These are phyloP conservation scores for Rubia peregrina DNA, from an alignment of 305 asterid genomes.

Conservation along the genomic window DNA sequence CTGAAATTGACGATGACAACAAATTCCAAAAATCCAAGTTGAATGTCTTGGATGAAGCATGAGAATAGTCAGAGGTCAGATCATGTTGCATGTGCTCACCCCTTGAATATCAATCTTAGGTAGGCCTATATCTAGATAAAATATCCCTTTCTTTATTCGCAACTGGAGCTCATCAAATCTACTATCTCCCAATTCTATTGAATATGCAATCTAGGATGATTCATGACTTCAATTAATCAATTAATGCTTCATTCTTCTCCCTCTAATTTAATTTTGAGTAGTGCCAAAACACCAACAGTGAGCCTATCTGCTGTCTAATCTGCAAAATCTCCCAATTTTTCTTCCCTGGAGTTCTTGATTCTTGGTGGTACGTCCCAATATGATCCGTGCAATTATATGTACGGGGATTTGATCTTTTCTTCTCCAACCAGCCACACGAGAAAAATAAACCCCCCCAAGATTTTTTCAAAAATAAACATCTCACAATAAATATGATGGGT, in stretches of 20 bases:
- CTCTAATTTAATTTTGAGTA: neutral
- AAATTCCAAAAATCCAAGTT: no score
- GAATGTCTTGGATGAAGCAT: neutral
- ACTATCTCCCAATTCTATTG: neutral
- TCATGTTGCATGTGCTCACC: slow-evolving; percentile 5
- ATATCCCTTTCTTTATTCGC: slow-evolving; percentile 8
- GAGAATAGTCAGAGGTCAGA: neutral
- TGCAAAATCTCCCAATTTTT: neutral
- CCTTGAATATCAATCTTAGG: slow-evolving; percentile 11
- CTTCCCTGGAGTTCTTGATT: neutral
- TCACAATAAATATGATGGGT: neutral
- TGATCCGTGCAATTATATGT: slow-evolving; percentile 15
- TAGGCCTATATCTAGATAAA: slow-evolving; percentile 9
- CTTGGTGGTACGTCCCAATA: slow-evolving; percentile 2
- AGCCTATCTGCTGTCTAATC: neutral
- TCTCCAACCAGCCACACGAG: neutral
- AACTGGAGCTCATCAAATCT: slow-evolving; percentile 6
- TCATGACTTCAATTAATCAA: neutral
- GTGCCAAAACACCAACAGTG: neutral
- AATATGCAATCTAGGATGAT: neutral
- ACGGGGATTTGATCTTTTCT: slow-evolving; percentile 4
- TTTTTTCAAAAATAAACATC: neutral
- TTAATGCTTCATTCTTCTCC: neutral
- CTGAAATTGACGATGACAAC: no score
- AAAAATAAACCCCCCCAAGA: neutral